phyloP scores from a whole-genome alignment of 495 filamentous ascomycete genomes.

The Pyronema omphalodes region DNA sequence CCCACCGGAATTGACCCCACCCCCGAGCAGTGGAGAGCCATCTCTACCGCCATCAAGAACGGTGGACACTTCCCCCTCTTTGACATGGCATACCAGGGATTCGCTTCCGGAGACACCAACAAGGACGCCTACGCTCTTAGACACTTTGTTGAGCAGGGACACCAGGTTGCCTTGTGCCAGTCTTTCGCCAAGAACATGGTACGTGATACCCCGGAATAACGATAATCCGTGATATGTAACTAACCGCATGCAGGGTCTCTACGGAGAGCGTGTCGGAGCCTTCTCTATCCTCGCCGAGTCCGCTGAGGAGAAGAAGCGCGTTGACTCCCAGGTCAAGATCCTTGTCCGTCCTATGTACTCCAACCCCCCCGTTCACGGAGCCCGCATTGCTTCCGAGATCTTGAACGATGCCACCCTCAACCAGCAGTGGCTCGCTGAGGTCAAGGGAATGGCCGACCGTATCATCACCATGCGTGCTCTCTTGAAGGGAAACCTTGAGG shows the following conservation, averaged over 20 bases:
- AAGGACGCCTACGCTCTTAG: slow-evolving; percentile 81
- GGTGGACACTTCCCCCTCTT: slow-evolving; percentile 90
- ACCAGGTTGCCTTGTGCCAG: slow-evolving; percentile 75
- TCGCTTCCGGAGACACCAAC: slow-evolving; percentile 82
- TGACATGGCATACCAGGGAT: slow-evolving; percentile 99
- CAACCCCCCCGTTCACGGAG: slow-evolving; percentile 91
- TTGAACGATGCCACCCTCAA: slow-evolving; percentile 74
- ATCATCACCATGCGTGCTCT: slow-evolving; percentile 95
- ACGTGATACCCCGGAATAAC: slow-evolving; percentile 10
- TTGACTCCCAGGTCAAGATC: slow-evolving; percentile 97
- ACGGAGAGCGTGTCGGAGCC: slow-evolving; percentile 93
- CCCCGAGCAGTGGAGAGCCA: slow-evolving; percentile 77
- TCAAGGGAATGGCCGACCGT: slow-evolving; percentile 96
- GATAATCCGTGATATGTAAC: background rate
- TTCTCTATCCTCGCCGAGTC: slow-evolving; percentile 80
- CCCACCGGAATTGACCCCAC: slow-evolving; percentile 95
- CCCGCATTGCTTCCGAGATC: slow-evolving; percentile 82
- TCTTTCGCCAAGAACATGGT: slow-evolving; percentile 99
- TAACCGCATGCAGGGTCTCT: slow-evolving; percentile 48
- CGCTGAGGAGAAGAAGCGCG: slow-evolving; percentile 80
- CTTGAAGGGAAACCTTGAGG: slow-evolving; percentile 83
- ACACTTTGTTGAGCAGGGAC: slow-evolving; percentile 81
- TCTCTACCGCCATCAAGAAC: slow-evolving; percentile 74
- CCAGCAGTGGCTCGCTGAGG: slow-evolving; percentile 86
- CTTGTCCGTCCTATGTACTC: slow-evolving; percentile 94